A percentile compares a stretch with the other conserved stretches of the same genome.
These are phyloP conservation scores for Rhodotorula sp. DNA, from an alignment of 1,284 basidiomycete genomes.

Conservation along the genomic window DNA sequence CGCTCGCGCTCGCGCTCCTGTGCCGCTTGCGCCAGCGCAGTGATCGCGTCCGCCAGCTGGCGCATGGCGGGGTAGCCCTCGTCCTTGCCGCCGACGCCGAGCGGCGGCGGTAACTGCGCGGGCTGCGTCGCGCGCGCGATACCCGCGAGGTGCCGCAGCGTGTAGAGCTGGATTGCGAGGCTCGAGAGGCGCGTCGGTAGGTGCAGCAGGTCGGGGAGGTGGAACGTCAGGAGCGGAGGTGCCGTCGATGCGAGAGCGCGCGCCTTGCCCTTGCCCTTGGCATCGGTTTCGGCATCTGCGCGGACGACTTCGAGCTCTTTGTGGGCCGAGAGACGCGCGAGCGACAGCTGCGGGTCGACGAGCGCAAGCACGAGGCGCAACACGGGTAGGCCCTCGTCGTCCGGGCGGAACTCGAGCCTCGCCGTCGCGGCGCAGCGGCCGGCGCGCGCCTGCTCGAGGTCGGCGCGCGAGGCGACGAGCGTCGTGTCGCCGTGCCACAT, in stretches of 20 bases:
- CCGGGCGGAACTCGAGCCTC: slow-evolving; percentile 27
- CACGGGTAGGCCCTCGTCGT: slow-evolving; percentile 25
- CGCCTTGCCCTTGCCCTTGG: slow-evolving; percentile 23
- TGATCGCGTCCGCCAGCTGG: slow-evolving; percentile 14
- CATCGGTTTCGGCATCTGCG: neutral
- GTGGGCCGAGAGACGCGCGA: neutral
- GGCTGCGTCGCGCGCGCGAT: slow-evolving; percentile 39
- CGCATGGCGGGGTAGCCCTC: slow-evolving; percentile 23
- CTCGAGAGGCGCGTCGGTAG: slow-evolving; percentile 34
- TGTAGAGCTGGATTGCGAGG: slow-evolving; percentile 37
- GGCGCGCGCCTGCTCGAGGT: slow-evolving; percentile 7
- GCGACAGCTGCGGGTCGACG: slow-evolving; percentile 10
- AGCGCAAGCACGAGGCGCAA: slow-evolving; percentile 27
- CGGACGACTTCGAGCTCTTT: slow-evolving; percentile 17
- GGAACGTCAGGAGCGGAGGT: slow-evolving; percentile 4
- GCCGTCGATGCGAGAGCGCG: neutral
- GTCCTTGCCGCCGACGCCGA: neutral
- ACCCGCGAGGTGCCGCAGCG: slow-evolving; percentile 36
- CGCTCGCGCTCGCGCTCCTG: neutral
- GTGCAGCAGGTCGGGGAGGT: slow-evolving; percentile 34
- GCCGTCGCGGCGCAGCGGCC: slow-evolving; percentile 30
- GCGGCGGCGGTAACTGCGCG: neutral
- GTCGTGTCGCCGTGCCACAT: slow-evolving; percentile 38
- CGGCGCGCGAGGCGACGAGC: slow-evolving; percentile 11
- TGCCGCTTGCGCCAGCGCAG: neutral